Base-by-base conservation (phyloP, 164 flowering plant species). In the Stephania japonica region DNA sequence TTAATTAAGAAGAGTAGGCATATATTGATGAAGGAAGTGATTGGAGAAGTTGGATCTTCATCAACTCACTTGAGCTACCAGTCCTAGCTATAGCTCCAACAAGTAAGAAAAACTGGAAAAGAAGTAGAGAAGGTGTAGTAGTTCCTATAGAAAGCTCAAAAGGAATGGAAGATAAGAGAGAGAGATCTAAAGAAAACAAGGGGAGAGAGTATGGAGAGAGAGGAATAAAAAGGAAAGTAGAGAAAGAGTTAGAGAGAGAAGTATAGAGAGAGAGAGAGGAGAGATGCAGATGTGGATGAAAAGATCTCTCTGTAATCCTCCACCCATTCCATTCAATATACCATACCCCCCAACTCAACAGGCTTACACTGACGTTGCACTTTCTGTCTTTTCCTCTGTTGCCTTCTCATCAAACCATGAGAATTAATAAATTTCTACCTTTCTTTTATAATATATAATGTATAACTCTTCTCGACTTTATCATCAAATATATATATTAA, bases 321-420 rank as follows among this genome's bases (percentile, higher is more conserved):
- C 71, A 78, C 74, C 50, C 77, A 71, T 76, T 79, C 79, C 68
- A 77, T 32, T 32, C 38, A 32, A 32, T 32, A 32, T 18, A 70
- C 65, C 76, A 53, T 69, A 75, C 76, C 38, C 38, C 68, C 76
- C 65, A 75, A 42, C 69, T 69, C 73, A 70, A 53, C 75, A 73
- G 82, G 79, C 78, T 73, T 44, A 69, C 21, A 65, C 82, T 80
- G 84, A 84, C 81, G 79, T 75, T 64, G 67, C 81, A 74, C 81
- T 80, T 80, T 82, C 81, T 84, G 84, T 84, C 86, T 78, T 83
- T 77, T 81, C 82, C 78, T 79, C 67, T 73, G 79, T 76, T 83
- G 42, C 73, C 76, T 70, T 32, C 72, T 73, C 76, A 67, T 49
- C n/a, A 67, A 67, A 65, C 77, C 69, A 44, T 47, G 44, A 32